Conservation (phyloP, 2,329 filamentous ascomycete species). For the Alternaria burnsii region DNA sequence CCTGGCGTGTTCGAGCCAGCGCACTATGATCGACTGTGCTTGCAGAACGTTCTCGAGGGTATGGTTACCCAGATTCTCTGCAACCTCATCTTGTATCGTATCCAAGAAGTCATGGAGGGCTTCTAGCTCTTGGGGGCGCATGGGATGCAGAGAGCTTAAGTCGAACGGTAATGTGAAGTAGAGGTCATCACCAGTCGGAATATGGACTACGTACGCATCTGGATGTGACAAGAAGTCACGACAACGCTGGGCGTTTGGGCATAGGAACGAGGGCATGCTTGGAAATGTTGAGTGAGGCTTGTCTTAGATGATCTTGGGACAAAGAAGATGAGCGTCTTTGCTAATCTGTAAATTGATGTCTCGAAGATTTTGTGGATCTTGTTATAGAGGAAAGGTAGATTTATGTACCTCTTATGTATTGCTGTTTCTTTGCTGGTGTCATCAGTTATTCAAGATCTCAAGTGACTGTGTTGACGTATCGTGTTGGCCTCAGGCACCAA, state of each 20-base stretch:
- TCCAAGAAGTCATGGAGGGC: neutral
- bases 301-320: neutral
- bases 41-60: neutral
- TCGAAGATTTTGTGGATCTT: neutral
- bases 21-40: neutral
- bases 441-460: neutral
- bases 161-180: conserved; percentile 11
- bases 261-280: conserved; percentile 2
- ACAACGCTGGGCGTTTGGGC: neutral
- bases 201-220: neutral
- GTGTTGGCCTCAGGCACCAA: neutral
- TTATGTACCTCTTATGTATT: neutral
- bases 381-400: neutral
- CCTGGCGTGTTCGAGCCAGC: neutral
- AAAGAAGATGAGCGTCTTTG: neutral
- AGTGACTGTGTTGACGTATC: neutral
- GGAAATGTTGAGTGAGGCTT: neutral
- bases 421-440: neutral
- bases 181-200: neutral
- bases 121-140: neutral
- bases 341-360: neutral
- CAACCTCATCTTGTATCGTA: neutral
- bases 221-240: neutral
- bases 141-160: neutral
- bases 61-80: neutral